Evolutionary conservation across 2,329 filamentous ascomycete genomes (phyloP), one percentile per base, ranked within the genome.

Genomic region (Scleromitrula shiraiana): DNA sequence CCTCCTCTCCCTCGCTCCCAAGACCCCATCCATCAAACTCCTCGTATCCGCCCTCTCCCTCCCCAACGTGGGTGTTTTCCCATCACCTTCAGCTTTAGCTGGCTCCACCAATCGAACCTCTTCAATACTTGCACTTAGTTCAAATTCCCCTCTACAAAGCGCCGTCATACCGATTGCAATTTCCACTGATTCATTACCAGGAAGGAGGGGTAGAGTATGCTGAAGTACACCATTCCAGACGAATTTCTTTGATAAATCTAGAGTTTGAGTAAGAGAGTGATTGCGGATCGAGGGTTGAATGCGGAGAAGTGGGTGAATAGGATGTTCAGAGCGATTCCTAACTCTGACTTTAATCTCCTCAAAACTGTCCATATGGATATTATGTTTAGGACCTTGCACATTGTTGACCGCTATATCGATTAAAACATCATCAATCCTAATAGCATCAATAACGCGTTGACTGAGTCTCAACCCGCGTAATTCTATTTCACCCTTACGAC

Each of bases 201-300:
- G 65, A 1, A 95, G 63, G 6, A 77, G 62, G 0, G 84, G 80
- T 0, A 95, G 68, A 2, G 78, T 73, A 60, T 83, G 82, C 67
- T 96, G 90, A 49, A 95, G 67, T 24, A 85, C 82, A 1, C 90
- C 90, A 55, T 88, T 91, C 83, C 88, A 93, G 1, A 83, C 82
- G 46, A 95, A 76, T 54, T 88, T 87, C 60, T 87, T 82, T 35
- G 85, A 85, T 48, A 91, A 78, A 63, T 95, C 90, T 14, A 95
- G 76, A 2, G 87, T 85, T 12, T 86, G 73, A 51, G 80, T 81
- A 8, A 61, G 55, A 1, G 53, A 44, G 14, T 90, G 80, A 59
- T 89, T 78, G 37, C 85, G 78, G 14, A 95, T 75, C 42, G 82
- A 78, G 0, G 90, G 89, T 64, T 90, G 78, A 12, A 95, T 69